Evolutionary conservation across 768 basidiomycete species (phyloP), one percentile per base, ranked within the genome.

Genomic region (Terana coerulea): DNA sequence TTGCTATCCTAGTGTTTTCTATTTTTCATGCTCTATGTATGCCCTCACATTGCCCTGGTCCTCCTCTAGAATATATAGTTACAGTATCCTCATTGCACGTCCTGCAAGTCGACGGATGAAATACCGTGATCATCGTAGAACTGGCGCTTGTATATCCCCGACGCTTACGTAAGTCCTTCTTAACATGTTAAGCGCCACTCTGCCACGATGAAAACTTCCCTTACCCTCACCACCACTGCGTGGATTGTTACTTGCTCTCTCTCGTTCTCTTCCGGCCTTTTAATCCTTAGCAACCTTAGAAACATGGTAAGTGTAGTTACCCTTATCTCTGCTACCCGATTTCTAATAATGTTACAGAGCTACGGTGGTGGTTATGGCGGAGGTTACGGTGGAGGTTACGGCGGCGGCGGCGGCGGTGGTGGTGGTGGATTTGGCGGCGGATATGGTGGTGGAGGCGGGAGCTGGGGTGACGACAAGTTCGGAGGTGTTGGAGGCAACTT

Each of bases 401-500:
- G 72, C 41, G 69, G 73, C 29, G 66, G 70, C 47, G 63, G 71
- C 50, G 69, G 72, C 40, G 67, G 73, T 49, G 67, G 70, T 28
- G 72, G 77, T 35, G 67, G 69, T 15, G 72, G 76, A 22, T 70
- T 74, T 31, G 71, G 77, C 31, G 73, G 76, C 31, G 72, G 74
- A 17, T 73, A 78, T 19, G 76, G 77, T 21, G 75, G 79, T 7
- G 77, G 81, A 1, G 75, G 81, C 3, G 74, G 83, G 21, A 76
- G 81, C 34, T 72, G 77, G 31, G 66, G 70, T 51, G 78, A 80
- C 52, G 89, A 92, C 68, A 83, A 75, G 62, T 92, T 93, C 88
- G 75, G 80, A 44, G 78, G 77, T 64, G 80, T 98, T 15, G 95
- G 95, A 30, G 83, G 86, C 34, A 80, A 88, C 40, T 78, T 98